These are phyloP conservation scores for Hyphopichia wangnamkhiaoensis DNA, from an alignment of 1,139 yeast genomes.

Conservation along the genomic window DNA sequence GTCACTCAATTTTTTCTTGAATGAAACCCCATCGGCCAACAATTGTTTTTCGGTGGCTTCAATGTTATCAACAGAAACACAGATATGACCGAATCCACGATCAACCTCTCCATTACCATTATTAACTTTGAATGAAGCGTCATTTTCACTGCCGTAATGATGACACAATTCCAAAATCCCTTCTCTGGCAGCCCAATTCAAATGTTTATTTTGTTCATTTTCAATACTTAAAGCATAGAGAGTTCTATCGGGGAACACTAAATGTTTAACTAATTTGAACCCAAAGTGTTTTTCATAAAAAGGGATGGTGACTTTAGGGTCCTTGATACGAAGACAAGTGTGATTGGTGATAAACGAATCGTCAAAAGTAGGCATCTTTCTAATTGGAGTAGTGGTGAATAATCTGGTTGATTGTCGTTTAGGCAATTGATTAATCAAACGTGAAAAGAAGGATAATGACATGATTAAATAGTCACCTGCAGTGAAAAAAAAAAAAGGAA, in stretches of 20 bases:
- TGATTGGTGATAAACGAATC: constrained; percentile 57
- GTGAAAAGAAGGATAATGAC: too few relatives aligned
- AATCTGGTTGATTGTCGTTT: too few relatives aligned
- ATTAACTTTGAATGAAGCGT: constrained; percentile 57
- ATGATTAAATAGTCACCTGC: too few relatives aligned
- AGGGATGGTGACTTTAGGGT: constrained; percentile 69
- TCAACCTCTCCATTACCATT: constrained; percentile 83
- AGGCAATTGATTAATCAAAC: too few relatives aligned
- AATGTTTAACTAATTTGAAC: constrained; percentile 57
- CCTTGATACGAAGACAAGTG: constrained; percentile 79
- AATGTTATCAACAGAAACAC: constrained; percentile 83
- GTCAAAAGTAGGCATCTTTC: constrained; percentile 33
- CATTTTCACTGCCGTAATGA: constrained; percentile 72
- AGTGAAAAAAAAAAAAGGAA: too few relatives aligned
- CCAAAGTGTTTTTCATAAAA: constrained; percentile 81
- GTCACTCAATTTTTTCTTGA: constrained; percentile 80
- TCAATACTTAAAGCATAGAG: constrained; percentile 70
- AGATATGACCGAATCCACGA: constrained; percentile 93
- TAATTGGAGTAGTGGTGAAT: too few relatives aligned
- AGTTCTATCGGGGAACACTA: constrained; percentile 60
- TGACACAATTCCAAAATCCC: constrained; percentile 88
- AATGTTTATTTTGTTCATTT: constrained; percentile 39
- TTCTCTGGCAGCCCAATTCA: constrained; percentile 59
- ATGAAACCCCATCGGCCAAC: constrained; percentile 61
- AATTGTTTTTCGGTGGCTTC: constrained; percentile 59